Evolutionary conservation across 306 rosid genomes (phyloP).

Genomic region (Casuarina cunninghamiana): DNA sequence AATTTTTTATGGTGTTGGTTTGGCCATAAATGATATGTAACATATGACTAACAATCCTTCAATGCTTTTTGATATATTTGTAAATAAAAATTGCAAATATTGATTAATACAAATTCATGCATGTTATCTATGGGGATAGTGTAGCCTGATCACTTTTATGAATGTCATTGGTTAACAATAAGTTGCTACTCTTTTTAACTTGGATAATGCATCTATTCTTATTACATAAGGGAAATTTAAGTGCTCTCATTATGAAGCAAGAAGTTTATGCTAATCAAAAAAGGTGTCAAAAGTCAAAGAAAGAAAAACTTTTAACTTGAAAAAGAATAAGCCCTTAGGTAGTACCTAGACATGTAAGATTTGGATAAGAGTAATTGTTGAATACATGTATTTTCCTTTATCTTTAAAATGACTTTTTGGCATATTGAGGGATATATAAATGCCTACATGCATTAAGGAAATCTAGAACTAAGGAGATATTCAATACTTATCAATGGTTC

Average conservation of each 20-base stretch:
- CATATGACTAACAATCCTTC: not conserved
- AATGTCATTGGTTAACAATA: not conserved
- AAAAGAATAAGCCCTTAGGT: conserved; percentile 37
- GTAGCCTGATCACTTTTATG: not conserved
- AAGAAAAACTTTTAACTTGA: conserved; percentile 41
- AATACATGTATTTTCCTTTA: conserved; percentile 8
- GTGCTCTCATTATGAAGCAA: conserved; percentile 46
- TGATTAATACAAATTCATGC: not conserved
- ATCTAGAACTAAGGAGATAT: conserved; percentile 60
- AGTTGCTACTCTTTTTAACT: not conserved
- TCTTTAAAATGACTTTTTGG: conserved; percentile 23
- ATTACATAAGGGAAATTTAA: conserved; percentile 46
- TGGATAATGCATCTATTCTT: conserved; percentile 24
- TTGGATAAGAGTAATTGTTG: conserved; percentile 15
- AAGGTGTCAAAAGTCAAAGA: conserved; percentile 53
- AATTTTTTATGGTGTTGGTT: not conserved
- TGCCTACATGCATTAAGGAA: conserved; percentile 55
- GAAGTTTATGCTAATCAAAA: conserved; percentile 52
- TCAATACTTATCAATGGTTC: conserved; percentile 83
- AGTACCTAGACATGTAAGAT: conserved; percentile 57
- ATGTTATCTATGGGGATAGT: not conserved
- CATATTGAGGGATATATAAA: conserved; percentile 65
- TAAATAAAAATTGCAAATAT: not conserved
- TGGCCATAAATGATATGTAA: not conserved
- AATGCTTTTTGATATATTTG: not conserved